Evolutionary conservation across 768 basidiomycete genomes (phyloP), one percentile per base, ranked within the genome.

Genomic region (Pleurotus giganteus): DNA sequence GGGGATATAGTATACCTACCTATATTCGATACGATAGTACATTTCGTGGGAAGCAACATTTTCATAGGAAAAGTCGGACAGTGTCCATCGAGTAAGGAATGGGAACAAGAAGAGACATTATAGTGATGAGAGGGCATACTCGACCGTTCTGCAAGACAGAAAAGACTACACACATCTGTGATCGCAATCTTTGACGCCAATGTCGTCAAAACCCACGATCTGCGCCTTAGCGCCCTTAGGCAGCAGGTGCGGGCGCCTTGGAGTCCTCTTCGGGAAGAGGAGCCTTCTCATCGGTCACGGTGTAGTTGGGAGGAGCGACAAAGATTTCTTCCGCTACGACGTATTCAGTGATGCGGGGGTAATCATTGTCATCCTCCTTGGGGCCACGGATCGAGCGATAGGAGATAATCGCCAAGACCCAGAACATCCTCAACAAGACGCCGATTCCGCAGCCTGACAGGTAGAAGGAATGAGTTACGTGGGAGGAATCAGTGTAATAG

Each of bases 391-490:
- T 60, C 32, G 81, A 64, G 61, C 91, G 88, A 61, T 76, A 81
- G 29, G 76, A 62, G 58, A 93, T 70, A 57, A 92, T 70, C 27
- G 76, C 65, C 60, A 91, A 63, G 59, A 92, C 89, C 79, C 80
- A 92, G 66, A 90, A 62, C 85, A 92, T 90, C 65, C 91, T 78
- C 55, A 92, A 68, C 23, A 93, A 78, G 41, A 91, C 90, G 53
- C 91, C 91, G 50, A 91, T 81, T 47, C 90, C 90, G 62, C 88
- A 91, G n/a, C 89, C 89, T 90, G 59, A 28, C 53, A 55, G 45
- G 36, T 12, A 21, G 27, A 57, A 47, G 34, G 53, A 19, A n/a
- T 43, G 13, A 21, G 7, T 32, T 42, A 37, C 17, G 4, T 8
- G 43, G 29, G 47, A 43, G 24, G 39, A 42, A 46, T 36, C n/a